Evolutionary conservation across 805 yeast species (phyloP).

Genomic region (Pichia membranifaciens): DNA sequence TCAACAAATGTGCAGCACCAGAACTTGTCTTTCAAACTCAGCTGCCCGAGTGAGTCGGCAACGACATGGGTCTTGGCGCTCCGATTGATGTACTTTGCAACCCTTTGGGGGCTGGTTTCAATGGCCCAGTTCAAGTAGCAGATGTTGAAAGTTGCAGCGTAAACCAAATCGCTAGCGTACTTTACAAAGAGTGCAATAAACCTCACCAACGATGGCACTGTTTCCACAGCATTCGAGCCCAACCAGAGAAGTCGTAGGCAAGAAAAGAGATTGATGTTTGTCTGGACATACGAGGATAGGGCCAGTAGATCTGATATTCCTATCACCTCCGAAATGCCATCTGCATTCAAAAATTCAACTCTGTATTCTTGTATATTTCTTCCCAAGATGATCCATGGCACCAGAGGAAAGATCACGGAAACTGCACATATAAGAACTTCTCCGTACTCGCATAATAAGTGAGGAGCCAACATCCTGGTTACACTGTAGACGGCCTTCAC

Average conservation of each 20-base stretch:
- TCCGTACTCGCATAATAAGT: not conserved
- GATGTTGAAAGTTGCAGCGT: not conserved
- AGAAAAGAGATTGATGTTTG: not conserved
- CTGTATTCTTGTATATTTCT: constrained; percentile 1
- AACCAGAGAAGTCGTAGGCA: not conserved
- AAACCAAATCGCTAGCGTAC: not conserved
- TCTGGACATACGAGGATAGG: not conserved
- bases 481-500: not conserved
- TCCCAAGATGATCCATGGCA: constrained; percentile 4
- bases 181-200: not conserved
- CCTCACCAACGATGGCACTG: not conserved
- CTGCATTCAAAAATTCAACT: not conserved
- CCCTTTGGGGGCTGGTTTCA: not conserved
- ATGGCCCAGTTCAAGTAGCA: not conserved
- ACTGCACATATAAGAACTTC: not conserved
- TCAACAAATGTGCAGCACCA: too few species aligned
- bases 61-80: too few species aligned
- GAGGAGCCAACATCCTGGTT: not conserved
- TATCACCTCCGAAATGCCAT: too few species aligned
- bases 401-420: not conserved
- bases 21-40: too few species aligned
- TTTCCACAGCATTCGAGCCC: not conserved
- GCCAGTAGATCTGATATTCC: not conserved
- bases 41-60: too few species aligned
- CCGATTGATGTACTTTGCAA: not conserved